Percentiles rank a stretch among this genome's conserved stretches.
phyloP scores from a whole-genome alignment of 2,329 filamentous ascomycete species.

The Purpureocillium takamizusanense region DNA sequence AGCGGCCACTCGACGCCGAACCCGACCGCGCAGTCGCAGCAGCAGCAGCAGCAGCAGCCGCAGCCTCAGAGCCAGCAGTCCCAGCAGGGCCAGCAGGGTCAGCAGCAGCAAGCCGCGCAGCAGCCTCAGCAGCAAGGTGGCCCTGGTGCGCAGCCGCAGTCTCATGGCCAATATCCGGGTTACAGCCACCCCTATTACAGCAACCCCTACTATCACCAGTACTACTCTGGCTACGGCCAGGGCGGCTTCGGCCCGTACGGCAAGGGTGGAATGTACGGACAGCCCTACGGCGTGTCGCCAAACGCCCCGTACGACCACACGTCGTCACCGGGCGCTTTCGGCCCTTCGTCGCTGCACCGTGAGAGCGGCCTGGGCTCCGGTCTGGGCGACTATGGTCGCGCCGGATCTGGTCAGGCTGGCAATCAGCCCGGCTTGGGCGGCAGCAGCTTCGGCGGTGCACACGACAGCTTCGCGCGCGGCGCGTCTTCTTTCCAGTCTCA shows the following conservation, averaged over 20 bases:
- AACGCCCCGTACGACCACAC: conserved; percentile 48
- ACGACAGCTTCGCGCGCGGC: conserved; percentile 46
- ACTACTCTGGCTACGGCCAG: conserved; percentile 47
- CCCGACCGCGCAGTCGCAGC: conserved; percentile 52
- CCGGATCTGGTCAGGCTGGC: conserved; percentile 37
- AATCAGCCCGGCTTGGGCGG: conserved; percentile 41
- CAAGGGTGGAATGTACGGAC: conserved; percentile 46
- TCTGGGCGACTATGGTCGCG: conserved; percentile 46
- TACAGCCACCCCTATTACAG: conserved; percentile 51
- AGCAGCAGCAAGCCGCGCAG: conserved; percentile 26
- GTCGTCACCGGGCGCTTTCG: conserved; percentile 46
- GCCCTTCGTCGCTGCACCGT: conserved; percentile 43
- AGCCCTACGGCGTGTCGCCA: conserved; percentile 47
- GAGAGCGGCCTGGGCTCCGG: conserved; percentile 41
- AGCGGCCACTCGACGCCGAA: conserved; percentile 90
- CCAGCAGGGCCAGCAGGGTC: conserved; percentile 29
- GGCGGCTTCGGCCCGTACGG: conserved; percentile 44
- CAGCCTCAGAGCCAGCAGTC: conserved; percentile 33
- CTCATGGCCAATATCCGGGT: conserved; percentile 41
- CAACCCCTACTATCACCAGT: conserved; percentile 55
- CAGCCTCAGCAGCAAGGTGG: conserved; percentile 35
- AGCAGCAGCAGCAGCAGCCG: conserved; percentile 28
- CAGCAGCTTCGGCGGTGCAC: conserved; percentile 42
- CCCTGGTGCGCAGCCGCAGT: conserved; percentile 35
- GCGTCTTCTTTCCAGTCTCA: conserved; percentile 46